Percentiles rank a stretch among this genome's conserved stretches.
Conservation (phyloP, 495 filamentous ascomycete genomes). For the Annulohypoxylon bovei region DNA sequence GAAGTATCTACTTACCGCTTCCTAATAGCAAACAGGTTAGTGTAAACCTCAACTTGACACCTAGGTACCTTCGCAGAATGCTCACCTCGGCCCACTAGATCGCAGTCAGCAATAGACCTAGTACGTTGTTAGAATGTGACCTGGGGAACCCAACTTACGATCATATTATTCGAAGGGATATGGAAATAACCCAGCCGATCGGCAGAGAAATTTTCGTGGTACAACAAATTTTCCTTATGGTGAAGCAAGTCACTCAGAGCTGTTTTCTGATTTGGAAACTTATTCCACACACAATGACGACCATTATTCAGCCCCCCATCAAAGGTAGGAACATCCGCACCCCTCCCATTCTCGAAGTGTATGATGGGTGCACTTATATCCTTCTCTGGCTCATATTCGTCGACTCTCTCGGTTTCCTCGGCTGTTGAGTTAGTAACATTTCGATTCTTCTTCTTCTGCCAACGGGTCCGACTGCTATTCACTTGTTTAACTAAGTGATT, state of each 20-base stretch:
- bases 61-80: not conserved
- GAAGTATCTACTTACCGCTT: conserved; percentile 35
- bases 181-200: conserved; percentile 32
- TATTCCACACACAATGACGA: conserved; percentile 6
- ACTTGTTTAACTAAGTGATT: not conserved
- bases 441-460: not conserved
- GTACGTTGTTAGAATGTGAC: not conserved
- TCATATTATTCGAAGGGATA: conserved; percentile 44
- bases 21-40: conserved; percentile 5
- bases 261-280: conserved; percentile 40
- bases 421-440: not conserved
- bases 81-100: conserved; percentile 41
- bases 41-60: not conserved
- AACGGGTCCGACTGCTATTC: not conserved
- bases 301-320: not conserved
- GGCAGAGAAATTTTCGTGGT: not conserved
- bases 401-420: not conserved
- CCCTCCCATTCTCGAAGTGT: conserved; percentile 7
- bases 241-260: not conserved
- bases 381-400: conserved; percentile 23
- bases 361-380: conserved; percentile 33
- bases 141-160: conserved; percentile 17
- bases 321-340: not conserved
- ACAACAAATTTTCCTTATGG: not conserved
- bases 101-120: not conserved